A percentile compares a stretch with the other conserved stretches of the same genome.
Conservation (phyloP, 1,139 yeast genomes). For the Kodamaea sp. region DNA sequence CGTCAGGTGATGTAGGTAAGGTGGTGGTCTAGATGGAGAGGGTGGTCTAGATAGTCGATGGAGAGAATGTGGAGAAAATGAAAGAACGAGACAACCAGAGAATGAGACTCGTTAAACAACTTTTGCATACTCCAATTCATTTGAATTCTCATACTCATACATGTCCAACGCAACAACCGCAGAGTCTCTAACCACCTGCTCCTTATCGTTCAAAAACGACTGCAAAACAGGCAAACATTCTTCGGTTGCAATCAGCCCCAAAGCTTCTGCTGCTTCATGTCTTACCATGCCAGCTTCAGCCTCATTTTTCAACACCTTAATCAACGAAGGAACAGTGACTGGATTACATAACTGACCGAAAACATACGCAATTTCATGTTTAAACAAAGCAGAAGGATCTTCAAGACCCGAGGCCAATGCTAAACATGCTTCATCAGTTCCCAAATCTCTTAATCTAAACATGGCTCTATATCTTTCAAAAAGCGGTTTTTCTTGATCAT, state of each 20-base stretch:
- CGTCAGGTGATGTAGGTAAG: too few relatives aligned
- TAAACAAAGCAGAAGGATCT: conserved; percentile 89
- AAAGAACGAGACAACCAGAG: not conserved
- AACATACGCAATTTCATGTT: conserved; percentile 97
- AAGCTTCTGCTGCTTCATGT: conserved; percentile 99
- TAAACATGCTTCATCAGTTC: conserved; percentile 84
- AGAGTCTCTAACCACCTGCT: conserved; percentile 89
- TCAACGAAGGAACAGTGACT: conserved; percentile 81
- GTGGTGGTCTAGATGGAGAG: too few relatives aligned
- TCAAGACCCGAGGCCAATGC: conserved; percentile 89
- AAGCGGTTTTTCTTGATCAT: conserved; percentile 72
- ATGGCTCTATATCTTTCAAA: conserved; percentile 97
- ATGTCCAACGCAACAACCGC: conserved; percentile 96
- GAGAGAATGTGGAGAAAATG: too few relatives aligned
- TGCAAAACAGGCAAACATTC: conserved; percentile 87
- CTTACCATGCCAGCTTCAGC: conserved; percentile 96
- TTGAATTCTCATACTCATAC: conserved; percentile 93
- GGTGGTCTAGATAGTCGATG: too few relatives aligned
- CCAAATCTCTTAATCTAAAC: conserved; percentile 96
- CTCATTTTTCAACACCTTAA: conserved; percentile 72
- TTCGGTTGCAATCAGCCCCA: conserved; percentile 96
- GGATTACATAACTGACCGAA: conserved; percentile 97
- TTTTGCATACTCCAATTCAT: conserved; percentile 72
- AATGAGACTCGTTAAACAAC: not conserved
- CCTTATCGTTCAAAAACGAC: conserved; percentile 74